Evolutionary conservation across 257 asterid species (phyloP), one percentile per base, ranked within the genome.

Genomic region (Capsicum chinense): DNA sequence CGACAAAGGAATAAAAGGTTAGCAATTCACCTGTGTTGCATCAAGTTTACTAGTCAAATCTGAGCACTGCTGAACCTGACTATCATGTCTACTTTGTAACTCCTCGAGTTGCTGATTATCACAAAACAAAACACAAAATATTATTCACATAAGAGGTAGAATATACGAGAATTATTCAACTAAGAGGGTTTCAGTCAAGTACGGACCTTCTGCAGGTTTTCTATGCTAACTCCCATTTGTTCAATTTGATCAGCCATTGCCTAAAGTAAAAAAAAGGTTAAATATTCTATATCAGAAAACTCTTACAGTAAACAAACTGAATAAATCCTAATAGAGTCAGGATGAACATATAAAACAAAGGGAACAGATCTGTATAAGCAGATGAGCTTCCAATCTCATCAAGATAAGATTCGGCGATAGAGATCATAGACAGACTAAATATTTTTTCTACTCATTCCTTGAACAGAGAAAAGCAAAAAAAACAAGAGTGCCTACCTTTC

Each of bases 241-340:
- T 93, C 98, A 84, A 93, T 92, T 86, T 92, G 97, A 85, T 95
- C 98, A n/a, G 93, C 91, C 98, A 95, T 95, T 59, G 93, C 94
- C 98, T 95, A 81, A 48, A 83, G 86, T 33, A n/a, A 91, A 79
- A 48, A 48, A 58, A 16, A 8, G 17, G 33, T 9, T 62, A 79
- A 62, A 52, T 64, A 37, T 44, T n/a, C 1, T 12, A 44, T 1
- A 78, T 58, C 10, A 58, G 69, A 19, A 56, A 64, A 87, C 50
- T 54, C 66, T 54, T 54, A 1, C 26, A 26, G 56, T 78, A 13
- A 26, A 14, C 12, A 50, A 48, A 83, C 35, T 56, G 83, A 85
- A 57, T 6, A 58, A 81, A 15, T 33, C 33, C n/a, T 26, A 16
- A 44, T 64, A 6, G 80, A 81, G 48, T 54, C 11, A 4, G 15